phyloP scores from a whole-genome alignment of 176 grass and related monocot genomes.

The Calamus simplicifolius region DNA sequence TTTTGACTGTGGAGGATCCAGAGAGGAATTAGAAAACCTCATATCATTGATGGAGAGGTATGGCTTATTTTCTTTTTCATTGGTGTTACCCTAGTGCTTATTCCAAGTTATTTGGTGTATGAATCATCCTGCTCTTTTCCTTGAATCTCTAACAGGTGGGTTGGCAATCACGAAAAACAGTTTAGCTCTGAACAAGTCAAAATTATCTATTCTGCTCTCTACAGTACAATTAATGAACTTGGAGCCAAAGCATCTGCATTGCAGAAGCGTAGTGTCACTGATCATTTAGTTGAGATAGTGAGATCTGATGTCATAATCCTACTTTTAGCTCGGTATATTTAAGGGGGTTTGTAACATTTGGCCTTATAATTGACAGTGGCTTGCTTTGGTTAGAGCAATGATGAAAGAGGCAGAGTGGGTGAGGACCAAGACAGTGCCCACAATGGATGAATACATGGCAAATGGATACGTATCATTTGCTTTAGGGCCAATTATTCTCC shows the following conservation, averaged over 20 bases:
- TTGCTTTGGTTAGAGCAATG: slow-evolving; percentile 45
- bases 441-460: slow-evolving; percentile 39
- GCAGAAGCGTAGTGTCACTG: slow-evolving; percentile 41
- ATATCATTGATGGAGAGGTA: slow-evolving; percentile 57
- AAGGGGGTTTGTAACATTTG: background rate
- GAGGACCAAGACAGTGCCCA: slow-evolving; percentile 30
- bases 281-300: slow-evolving; percentile 50
- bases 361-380: slow-evolving; percentile 32
- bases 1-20: slow-evolving; percentile 70
- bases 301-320: slow-evolving; percentile 9
- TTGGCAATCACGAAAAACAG: slow-evolving; percentile 35
- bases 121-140: background rate
- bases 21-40: slow-evolving; percentile 54
- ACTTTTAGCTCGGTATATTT: background rate
- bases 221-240: slow-evolving; percentile 46
- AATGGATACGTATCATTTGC: slow-evolving; percentile 50
- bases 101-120: no score
- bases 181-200: slow-evolving; percentile 59
- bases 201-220: slow-evolving; percentile 55
- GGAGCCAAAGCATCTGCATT: slow-evolving; percentile 41
- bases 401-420: slow-evolving; percentile 56
- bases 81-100: no score
- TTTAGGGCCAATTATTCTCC: slow-evolving; percentile 51
- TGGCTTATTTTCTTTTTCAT: slow-evolving; percentile 1
- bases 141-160: slow-evolving; percentile 39